Evolutionary conservation across 1,139 yeast genomes (phyloP), one percentile per base, ranked within the genome.

Genomic region (Candida buenavistaensis): DNA sequence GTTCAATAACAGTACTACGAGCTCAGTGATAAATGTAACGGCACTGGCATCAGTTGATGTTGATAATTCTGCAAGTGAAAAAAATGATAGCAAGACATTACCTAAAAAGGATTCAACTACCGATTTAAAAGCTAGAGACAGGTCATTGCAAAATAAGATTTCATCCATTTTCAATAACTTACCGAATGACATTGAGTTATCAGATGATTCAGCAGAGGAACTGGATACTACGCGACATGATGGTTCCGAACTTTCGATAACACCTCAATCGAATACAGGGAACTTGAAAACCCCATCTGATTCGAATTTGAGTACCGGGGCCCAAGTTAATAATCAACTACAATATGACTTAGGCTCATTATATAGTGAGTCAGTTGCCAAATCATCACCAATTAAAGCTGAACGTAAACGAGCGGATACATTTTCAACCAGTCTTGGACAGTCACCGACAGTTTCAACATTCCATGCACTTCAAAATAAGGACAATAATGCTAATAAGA

Each of bases 161-260:
- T 56, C 72, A 1, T 59, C 73, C 6, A 63, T 69, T 3, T 71
- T 71, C 48, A 71, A 64, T 39, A 71, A 71, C 33, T 50, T 71
- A 10, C 77, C 77, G 8, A 71, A 71, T 44, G 77, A 71, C 49
- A 68, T 71, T 35, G 76, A 70, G 40, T 47, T 71, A 6, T 68
- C 75, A 0, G 77, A 71, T 38, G 76, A 70, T 46, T 67, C 74
- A 3, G 75, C 72, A 5, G 65, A 72, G 3, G 75, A 69, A 34
- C 48, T 53, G 33, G 75, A 69, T 28, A 62, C 72, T 1, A 53
- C 64, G 5, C 36, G 35, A 13, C 31, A 39, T 23, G 45, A 50
- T 6, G 28, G 27, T 23, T 26, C 32, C 6, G 32, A 22, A 8
- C 26, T 27, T 5, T 28, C 36, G 3, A 15, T 23, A 5, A 14